A percentile compares a stretch with the other conserved stretches of the same genome.
These are phyloP conservation scores for Pseudogymnoascus pannorum DNA, from an alignment of 2,329 filamentous ascomycete genomes.

Conservation along the genomic window DNA sequence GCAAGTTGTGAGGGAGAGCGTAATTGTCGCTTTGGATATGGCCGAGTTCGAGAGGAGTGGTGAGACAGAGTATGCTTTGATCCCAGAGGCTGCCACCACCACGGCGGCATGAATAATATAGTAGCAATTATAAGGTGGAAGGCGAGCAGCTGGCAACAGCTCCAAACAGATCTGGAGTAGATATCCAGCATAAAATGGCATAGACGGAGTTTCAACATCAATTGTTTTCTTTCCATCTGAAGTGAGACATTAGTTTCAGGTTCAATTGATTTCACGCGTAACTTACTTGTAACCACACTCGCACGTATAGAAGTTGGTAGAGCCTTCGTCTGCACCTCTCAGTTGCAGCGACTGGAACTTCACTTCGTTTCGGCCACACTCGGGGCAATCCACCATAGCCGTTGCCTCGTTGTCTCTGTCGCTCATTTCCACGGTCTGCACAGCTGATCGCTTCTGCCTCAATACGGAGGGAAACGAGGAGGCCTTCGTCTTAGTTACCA, in stretches of 20 bases:
- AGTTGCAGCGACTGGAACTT: constrained; percentile 79
- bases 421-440: constrained; percentile 72
- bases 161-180: background rate
- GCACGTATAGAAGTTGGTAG: constrained; percentile 84
- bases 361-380: constrained; percentile 77
- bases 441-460: constrained; percentile 75
- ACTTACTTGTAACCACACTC: constrained; percentile 77
- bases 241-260: constrained; percentile 13
- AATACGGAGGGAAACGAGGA: constrained; percentile 87
- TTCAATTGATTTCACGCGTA: constrained; percentile 8
- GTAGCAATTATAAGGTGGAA: background rate
- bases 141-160: background rate
- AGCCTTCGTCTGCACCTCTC: constrained; percentile 89
- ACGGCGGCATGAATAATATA: background rate
- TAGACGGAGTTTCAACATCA: constrained; percentile 20
- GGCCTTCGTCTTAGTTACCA: constrained; percentile 77
- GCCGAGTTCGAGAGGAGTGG: constrained; percentile 90
- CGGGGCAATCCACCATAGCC: constrained; percentile 63
- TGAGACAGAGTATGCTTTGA: constrained; percentile 83
- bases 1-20: constrained; percentile 87
- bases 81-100: constrained; percentile 51
- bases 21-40: constrained; percentile 95
- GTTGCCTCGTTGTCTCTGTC: constrained; percentile 68
- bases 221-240: constrained; percentile 33
- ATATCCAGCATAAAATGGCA: constrained; percentile 7